Conservation (phyloP, 768 basidiomycete species). For the Suillus discolor region DNA sequence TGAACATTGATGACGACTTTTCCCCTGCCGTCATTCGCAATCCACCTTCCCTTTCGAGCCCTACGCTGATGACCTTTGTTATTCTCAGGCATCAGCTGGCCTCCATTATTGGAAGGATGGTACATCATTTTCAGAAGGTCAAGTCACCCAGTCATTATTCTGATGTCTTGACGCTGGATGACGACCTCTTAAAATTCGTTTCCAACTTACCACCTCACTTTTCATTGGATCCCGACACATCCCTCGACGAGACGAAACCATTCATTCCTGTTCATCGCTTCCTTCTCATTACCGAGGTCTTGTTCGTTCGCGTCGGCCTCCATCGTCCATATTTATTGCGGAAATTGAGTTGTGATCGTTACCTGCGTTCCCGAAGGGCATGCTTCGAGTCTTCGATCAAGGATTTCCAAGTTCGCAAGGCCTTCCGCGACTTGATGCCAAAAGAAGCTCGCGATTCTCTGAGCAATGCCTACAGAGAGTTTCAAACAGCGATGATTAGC, state of each 20-base stretch:
- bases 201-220: conserved; percentile 78
- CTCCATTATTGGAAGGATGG: conserved; percentile 84
- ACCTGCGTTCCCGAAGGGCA: conserved; percentile 76
- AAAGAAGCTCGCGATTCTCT: conserved; percentile 70
- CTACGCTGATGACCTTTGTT: conserved; percentile 86
- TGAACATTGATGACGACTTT: conserved; percentile 70
- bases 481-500: conserved; percentile 88
- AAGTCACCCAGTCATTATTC: conserved; percentile 76
- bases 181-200: conserved; percentile 80
- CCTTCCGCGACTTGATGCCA: conserved; percentile 61
- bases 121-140: conserved; percentile 91
- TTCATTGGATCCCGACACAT: conserved; percentile 72
- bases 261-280: conserved; percentile 86
- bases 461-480: conserved; percentile 83
- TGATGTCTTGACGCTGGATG: conserved; percentile 81
- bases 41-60: conserved; percentile 61
- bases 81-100: conserved; percentile 85
- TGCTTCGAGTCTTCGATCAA: conserved; percentile 91
- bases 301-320: conserved; percentile 82
- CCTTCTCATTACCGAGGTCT: conserved; percentile 85
- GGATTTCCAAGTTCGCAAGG: conserved; percentile 79
- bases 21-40: conserved; percentile 46
- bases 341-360: conserved; percentile 73
- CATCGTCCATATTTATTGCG: conserved; percentile 90
- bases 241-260: conserved; percentile 63